Evolutionary conservation across 1,139 yeast species (phyloP), one percentile per base, ranked within the genome.

Genomic region (Magnusiomyces magnusii): DNA sequence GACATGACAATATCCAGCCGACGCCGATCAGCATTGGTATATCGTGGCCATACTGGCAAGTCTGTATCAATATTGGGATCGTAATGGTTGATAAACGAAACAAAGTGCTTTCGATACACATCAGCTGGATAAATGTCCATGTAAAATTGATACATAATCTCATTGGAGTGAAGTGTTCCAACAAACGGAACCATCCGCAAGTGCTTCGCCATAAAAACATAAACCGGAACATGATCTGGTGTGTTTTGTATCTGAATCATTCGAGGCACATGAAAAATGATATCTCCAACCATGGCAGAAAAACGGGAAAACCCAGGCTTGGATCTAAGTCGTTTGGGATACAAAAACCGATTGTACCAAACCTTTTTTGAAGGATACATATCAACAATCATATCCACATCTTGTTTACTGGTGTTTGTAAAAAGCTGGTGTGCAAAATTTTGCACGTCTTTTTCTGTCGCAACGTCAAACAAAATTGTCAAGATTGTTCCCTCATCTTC

Each of bases 21-120:
- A 10, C 19, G 19, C 19, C 44, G 17, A 3, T 17, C 19, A 3
- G 19, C 5, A 9, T 24, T 7, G 3, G 47, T 0, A 81, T 82
- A 62, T 54, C 54, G 19, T 10, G 59, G 59, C 65, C 65, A 61
- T n/a, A 36, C 23, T 1, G 51, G 25, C 34, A 60, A 34, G 2
- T 47, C 47, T 24, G 44, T 49, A 2, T 42, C 50, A 25, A 31
- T 24, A 57, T 64, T 64, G 13, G 66, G 66, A 54, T 64, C 62
- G 17, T 51, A 55, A 28, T 56, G 47, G 52, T 61, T 55, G 15
- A 65, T 66, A 63, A 65, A 65, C 13, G 66, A 51, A 19, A 65
- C 57, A 50, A 58, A 65, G 55, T 63, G 59, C 31, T 56, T 55
- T 21, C 67, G 60, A 55, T 64, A 65, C 2, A 60, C 56, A 3